phyloP scores from a whole-genome alignment of 2,329 filamentous ascomycete genomes.

The Orbilia blumenaviensis region DNA sequence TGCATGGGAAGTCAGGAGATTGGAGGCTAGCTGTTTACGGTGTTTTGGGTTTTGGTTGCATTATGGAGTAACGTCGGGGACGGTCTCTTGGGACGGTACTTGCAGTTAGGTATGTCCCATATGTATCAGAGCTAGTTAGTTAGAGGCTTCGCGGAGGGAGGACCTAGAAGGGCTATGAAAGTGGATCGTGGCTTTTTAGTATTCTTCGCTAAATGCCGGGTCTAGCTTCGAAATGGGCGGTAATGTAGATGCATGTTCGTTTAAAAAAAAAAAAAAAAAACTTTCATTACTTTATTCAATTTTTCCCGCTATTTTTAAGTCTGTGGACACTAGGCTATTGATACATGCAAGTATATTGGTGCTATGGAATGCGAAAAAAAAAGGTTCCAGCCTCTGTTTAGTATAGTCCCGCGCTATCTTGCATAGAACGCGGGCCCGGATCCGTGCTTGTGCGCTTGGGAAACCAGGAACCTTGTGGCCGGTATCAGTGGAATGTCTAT shows the following conservation, averaged over 20 bases:
- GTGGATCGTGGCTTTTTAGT: too few relatives aligned
- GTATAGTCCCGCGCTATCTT: neutral
- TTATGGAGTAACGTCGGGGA: neutral
- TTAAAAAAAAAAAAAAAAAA: too few relatives aligned
- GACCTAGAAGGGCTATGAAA: too few relatives aligned
- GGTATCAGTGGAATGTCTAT: conserved; percentile 3
- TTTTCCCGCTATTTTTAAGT: too few relatives aligned
- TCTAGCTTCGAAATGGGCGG: neutral
- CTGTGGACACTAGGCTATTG: too few relatives aligned
- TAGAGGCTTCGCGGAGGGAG: neutral
- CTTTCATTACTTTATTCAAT: too few relatives aligned
- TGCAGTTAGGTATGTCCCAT: too few relatives aligned
- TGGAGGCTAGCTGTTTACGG: too few relatives aligned
- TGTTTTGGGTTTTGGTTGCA: too few relatives aligned
- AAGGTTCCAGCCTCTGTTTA: neutral
- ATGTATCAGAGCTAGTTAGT: neutral
- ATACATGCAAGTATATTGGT: too few relatives aligned
- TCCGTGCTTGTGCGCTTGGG: conserved; percentile 4
- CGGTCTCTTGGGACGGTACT: neutral
- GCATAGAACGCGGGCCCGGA: conserved; percentile 9
- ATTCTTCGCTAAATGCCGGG: conserved; percentile 6
- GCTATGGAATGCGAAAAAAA: neutral
- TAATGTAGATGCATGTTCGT: neutral
- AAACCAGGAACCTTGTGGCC: conserved; percentile 13
- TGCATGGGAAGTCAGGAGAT: too few relatives aligned